Evolutionary conservation across 352 stramenopile species (phyloP).

Genomic region (Globisporangium alternatum): DNA sequence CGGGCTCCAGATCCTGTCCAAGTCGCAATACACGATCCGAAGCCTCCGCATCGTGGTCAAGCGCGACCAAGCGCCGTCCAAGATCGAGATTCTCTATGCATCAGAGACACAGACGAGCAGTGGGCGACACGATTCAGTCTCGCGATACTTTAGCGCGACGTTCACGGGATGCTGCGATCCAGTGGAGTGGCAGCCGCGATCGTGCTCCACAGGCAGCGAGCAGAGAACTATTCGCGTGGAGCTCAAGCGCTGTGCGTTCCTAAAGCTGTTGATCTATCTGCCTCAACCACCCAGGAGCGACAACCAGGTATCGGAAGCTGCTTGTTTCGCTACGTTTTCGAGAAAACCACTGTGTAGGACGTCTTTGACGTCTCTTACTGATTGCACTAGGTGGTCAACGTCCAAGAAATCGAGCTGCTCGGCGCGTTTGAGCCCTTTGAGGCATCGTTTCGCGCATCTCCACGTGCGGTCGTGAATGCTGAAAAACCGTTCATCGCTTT

Average conservation of each 20-base stretch:
- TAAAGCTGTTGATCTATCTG: constrained; percentile 32
- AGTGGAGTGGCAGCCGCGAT: constrained; percentile 6
- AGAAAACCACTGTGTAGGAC: no score
- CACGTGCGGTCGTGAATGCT: not conserved
- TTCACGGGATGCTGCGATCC: constrained; percentile 13
- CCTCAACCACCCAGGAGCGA: constrained; percentile 5
- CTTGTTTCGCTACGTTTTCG: not conserved
- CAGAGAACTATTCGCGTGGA: constrained; percentile 20
- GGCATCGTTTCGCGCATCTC: not conserved
- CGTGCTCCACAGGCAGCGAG: not conserved
- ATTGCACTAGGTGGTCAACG: constrained; percentile 18
- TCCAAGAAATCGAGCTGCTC: constrained; percentile 31
- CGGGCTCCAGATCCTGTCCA: constrained; percentile 16
- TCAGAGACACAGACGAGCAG: not conserved
- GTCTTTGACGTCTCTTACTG: no score
- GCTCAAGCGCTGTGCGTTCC: constrained; percentile 20
- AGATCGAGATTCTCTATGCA: constrained; percentile 12
- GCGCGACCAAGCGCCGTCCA: constrained; percentile 3
- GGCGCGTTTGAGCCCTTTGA: constrained; percentile 10
- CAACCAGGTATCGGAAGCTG: constrained; percentile 22
- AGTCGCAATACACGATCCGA: constrained; percentile 2
- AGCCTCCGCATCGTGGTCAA: constrained; percentile 4
- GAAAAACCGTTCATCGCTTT: not conserved
- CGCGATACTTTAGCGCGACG: constrained; percentile 29
- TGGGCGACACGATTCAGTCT: constrained; percentile 21